Conservation (phyloP, 163 green algal species). For the Chlorella variabilis region DNA sequence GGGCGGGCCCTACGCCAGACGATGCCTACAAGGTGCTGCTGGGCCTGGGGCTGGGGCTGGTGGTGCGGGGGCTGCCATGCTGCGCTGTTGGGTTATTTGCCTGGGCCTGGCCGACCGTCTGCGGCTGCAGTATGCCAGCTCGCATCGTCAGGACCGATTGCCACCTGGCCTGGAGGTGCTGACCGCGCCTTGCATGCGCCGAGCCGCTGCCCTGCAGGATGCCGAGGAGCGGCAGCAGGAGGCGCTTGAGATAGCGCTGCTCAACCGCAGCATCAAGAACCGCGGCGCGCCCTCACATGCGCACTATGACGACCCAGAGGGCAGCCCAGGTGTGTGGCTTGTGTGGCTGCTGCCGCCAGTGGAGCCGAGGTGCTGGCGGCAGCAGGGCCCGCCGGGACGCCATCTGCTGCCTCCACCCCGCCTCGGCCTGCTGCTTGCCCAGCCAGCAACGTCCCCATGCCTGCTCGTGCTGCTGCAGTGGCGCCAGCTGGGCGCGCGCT, state of each 20-base stretch:
- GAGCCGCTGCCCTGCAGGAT: constrained; percentile 6
- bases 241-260: constrained; percentile 35
- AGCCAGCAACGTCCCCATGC: too few relatives aligned
- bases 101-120: too few relatives aligned
- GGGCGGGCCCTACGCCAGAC: constrained; percentile 19
- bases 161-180: too few relatives aligned
- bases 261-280: constrained; percentile 27
- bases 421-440: background rate
- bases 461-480: background rate
- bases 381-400: background rate
- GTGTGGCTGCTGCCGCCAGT: background rate
- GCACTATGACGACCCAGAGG: background rate
- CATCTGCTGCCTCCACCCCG: background rate
- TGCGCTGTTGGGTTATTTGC: background rate
- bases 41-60: background rate
- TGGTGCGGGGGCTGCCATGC: background rate
- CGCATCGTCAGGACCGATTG: too few relatives aligned
- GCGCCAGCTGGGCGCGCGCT: constrained; percentile 15
- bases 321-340: constrained; percentile 7
- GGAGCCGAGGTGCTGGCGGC: background rate
- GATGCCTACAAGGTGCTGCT: constrained; percentile 31
- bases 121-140: too few relatives aligned
- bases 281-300: background rate
- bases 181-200: too few relatives aligned
- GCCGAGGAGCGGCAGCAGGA: constrained; percentile 37